A percentile compares a stretch with the other conserved stretches of the same genome.
phyloP scores from a whole-genome alignment of 2,329 filamentous ascomycete genomes.

The Aspergillus ruber region DNA sequence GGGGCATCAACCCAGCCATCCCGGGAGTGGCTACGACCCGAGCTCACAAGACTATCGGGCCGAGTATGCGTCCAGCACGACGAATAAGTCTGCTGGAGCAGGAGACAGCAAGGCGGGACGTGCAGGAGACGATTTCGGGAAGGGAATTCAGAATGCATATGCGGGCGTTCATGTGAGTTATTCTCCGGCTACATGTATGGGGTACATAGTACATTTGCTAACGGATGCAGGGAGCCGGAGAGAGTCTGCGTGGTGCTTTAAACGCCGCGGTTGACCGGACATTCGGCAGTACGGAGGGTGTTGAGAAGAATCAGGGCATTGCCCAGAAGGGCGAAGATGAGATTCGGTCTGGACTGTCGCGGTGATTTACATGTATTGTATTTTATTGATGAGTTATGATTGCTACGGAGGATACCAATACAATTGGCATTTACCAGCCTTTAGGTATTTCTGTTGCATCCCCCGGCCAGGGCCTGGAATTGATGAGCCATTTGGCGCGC shows the following conservation, averaged over 20 bases:
- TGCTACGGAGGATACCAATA: not conserved
- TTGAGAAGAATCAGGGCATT: conserved; percentile 31
- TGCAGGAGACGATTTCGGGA: conserved; percentile 16
- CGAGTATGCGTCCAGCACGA: conserved; percentile 13
- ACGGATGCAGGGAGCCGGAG: conserved; percentile 30
- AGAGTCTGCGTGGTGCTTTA: conserved; percentile 33
- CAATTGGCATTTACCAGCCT: too few relatives aligned
- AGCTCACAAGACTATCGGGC: conserved; percentile 10
- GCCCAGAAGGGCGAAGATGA: conserved; percentile 30
- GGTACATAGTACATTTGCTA: not conserved
- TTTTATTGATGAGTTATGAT: not conserved
- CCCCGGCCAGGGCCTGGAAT: too few relatives aligned
- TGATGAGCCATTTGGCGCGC: too few relatives aligned
- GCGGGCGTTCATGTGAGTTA: conserved; percentile 32
- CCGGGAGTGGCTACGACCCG: not conserved
- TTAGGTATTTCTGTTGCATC: too few relatives aligned
- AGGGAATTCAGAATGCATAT: conserved; percentile 19
- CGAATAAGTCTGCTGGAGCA: conserved; percentile 7
- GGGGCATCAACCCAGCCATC: conserved; percentile 1
- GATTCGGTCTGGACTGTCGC: conserved; percentile 21
- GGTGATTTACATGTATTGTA: not conserved
- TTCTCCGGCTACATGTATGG: not conserved
- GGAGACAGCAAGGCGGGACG: conserved; percentile 4
- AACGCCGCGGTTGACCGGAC: conserved; percentile 33
- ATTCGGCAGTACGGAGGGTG: conserved; percentile 31